Evolutionary conservation across 2,329 filamentous ascomycete genomes (phyloP).

Genomic region (Fusarium nurragi): DNA sequence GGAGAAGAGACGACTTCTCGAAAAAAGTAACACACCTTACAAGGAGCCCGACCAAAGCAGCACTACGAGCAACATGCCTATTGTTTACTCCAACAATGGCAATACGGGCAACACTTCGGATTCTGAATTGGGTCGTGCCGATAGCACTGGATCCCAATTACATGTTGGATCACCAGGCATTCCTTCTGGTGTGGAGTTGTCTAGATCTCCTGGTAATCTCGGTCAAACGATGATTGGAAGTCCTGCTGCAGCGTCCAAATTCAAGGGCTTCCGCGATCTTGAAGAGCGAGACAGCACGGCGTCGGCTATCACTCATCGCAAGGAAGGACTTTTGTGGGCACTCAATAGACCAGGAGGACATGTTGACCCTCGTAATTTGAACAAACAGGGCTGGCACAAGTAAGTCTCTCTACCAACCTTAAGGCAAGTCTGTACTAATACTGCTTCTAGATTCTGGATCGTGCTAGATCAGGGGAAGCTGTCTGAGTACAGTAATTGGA

Average conservation of each 20-base stretch:
- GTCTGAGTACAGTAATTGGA: conserved; percentile 99
- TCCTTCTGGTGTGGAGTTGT: conserved; percentile 54
- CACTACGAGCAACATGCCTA: conserved; percentile 49
- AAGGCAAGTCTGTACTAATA: conserved; percentile 22
- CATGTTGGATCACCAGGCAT: conserved; percentile 52
- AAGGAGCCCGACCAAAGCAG: conserved; percentile 72
- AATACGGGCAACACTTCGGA: conserved; percentile 65
- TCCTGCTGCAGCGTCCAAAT: conserved; percentile 67
- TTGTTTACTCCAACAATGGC: conserved; percentile 54
- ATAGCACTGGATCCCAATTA: conserved; percentile 77
- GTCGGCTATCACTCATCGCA: conserved; percentile 70
- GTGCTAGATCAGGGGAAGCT: conserved; percentile 96
- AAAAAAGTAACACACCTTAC: conserved; percentile 83
- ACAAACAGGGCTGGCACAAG: conserved; percentile 99
- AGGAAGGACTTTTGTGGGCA: conserved; percentile 95
- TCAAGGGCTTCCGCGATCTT: conserved; percentile 91
- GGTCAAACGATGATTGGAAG: conserved; percentile 58
- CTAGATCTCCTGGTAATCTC: conserved; percentile 67
- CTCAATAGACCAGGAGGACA: conserved; percentile 92
- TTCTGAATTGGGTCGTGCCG: conserved; percentile 74
- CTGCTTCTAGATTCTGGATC: conserved; percentile 86
- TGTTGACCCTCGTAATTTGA: conserved; percentile 92
- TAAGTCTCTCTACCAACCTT: conserved; percentile 58
- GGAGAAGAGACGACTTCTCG: conserved; percentile 88
- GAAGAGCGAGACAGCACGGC: conserved; percentile 80